These are phyloP conservation scores for Pseudogymnoascus sp. DNA, from an alignment of 2,329 filamentous ascomycete species.

Conservation along the genomic window DNA sequence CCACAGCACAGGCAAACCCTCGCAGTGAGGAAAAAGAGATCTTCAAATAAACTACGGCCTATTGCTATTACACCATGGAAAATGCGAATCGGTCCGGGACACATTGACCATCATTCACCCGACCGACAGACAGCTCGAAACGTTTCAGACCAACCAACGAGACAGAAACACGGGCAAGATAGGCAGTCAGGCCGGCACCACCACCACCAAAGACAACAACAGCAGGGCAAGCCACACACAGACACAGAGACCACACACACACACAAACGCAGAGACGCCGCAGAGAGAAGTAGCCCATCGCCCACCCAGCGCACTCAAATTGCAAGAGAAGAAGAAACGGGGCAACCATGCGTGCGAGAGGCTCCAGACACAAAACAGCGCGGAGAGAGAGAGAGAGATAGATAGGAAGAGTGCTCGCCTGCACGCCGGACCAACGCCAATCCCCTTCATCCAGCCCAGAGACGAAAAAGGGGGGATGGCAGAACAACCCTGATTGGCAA, in stretches of 20 bases:
- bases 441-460: not conserved
- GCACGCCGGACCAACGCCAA: not conserved
- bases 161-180: slow-evolving; percentile 14
- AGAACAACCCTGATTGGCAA: not conserved
- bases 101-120: slow-evolving; percentile 7
- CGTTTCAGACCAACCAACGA: slow-evolving; percentile 14
- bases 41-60: slow-evolving; percentile 34
- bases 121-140: not conserved
- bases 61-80: slow-evolving; percentile 36
- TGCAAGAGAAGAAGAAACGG: not conserved
- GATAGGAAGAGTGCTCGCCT: not conserved
- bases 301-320: slow-evolving; percentile 8
- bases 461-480: not conserved
- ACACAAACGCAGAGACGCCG: slow-evolving; percentile 5
- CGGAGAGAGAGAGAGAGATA: slow-evolving; percentile 9
- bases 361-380: slow-evolving; percentile 8
- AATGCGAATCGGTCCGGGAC: slow-evolving; percentile 26
- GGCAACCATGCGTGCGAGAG: slow-evolving; percentile 2
- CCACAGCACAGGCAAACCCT: not conserved
- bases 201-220: not conserved
- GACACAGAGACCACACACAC: not conserved
- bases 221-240: slow-evolving; percentile 10
- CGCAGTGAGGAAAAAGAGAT: slow-evolving; percentile 22
- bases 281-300: not conserved
- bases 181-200: slow-evolving; percentile 5